Evolutionary conservation across 2,329 filamentous ascomycete species (phyloP).

Genomic region (Claviceps arundinis): DNA sequence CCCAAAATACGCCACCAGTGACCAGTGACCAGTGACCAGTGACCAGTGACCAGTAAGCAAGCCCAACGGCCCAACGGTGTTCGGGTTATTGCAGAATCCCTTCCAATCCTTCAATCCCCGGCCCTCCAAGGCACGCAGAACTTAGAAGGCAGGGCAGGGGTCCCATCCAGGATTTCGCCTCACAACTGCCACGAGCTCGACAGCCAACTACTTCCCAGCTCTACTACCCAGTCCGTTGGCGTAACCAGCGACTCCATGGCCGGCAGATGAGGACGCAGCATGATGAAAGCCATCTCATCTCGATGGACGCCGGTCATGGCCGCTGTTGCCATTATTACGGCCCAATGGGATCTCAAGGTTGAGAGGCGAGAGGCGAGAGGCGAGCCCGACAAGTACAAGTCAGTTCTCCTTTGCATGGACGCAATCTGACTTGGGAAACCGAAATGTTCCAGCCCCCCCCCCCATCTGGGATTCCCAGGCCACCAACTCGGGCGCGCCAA

Average conservation of each 20-base stretch:
- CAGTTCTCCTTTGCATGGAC: background rate
- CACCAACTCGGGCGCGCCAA: too few species aligned
- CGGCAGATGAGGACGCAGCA: background rate
- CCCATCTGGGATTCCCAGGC: too few species aligned
- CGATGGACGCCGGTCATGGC: background rate
- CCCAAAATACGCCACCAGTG: background rate
- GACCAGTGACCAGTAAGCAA: too few species aligned
- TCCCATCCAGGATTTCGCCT: background rate
- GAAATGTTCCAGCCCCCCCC: background rate
- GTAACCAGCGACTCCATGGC: background rate
- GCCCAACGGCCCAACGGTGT: background rate
- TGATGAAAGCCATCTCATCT: background rate
- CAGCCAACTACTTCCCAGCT: background rate
- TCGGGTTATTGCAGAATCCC: background rate
- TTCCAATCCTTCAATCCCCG: background rate
- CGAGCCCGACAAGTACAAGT: background rate
- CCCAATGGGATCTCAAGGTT: conserved; percentile 1
- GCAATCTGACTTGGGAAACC: background rate
- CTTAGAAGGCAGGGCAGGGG: background rate
- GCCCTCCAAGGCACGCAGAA: background rate
- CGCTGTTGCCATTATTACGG: background rate
- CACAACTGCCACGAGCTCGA: background rate
- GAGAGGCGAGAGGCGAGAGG: background rate
- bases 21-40: too few species aligned
- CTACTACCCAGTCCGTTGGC: background rate